Percentiles rank a stretch among this genome's conserved stretches.
Evolutionary conservation across 2,329 filamentous ascomycete species (phyloP).

Genomic region (Ophiosphaerella herpotricha): DNA sequence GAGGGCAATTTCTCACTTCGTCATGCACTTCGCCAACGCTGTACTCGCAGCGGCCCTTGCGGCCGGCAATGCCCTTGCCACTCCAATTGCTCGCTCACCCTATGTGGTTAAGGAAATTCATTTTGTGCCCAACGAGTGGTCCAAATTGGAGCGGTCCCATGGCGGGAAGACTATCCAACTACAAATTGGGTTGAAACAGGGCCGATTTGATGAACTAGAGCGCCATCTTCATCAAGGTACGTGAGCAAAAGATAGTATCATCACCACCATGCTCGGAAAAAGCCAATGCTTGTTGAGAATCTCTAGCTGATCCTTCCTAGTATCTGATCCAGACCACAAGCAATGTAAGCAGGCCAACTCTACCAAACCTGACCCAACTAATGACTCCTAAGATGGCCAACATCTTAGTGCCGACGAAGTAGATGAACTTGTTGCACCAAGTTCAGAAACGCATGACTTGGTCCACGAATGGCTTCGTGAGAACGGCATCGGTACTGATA

Average conservation of each 20-base stretch:
- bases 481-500: conserved; percentile 56
- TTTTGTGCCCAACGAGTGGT: conserved; percentile 58
- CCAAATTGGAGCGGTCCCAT: conserved; percentile 52
- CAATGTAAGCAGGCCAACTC: conserved; percentile 40
- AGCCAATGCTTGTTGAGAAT: not conserved
- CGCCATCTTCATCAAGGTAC: conserved; percentile 58
- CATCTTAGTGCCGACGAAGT: conserved; percentile 60
- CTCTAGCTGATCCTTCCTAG: conserved; percentile 8
- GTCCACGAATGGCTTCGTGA: conserved; percentile 62
- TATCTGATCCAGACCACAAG: conserved; percentile 51
- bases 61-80: conserved; percentile 39
- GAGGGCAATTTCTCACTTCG: conserved; percentile 3
- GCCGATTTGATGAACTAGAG: conserved; percentile 60
- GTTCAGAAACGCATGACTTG: conserved; percentile 56
- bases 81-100: conserved; percentile 46
- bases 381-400: conserved; percentile 48
- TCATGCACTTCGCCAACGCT: conserved; percentile 28
- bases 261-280: not conserved
- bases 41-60: conserved; percentile 34
- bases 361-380: too few species aligned
- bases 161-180: conserved; percentile 57
- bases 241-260: conserved; percentile 1
- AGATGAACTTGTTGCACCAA: conserved; percentile 58
- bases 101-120: conserved; percentile 63
- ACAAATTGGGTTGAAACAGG: conserved; percentile 64